Evolutionary conservation across 176 grass and related monocot genomes (phyloP).

Genomic region (Musa troglodytarum): DNA sequence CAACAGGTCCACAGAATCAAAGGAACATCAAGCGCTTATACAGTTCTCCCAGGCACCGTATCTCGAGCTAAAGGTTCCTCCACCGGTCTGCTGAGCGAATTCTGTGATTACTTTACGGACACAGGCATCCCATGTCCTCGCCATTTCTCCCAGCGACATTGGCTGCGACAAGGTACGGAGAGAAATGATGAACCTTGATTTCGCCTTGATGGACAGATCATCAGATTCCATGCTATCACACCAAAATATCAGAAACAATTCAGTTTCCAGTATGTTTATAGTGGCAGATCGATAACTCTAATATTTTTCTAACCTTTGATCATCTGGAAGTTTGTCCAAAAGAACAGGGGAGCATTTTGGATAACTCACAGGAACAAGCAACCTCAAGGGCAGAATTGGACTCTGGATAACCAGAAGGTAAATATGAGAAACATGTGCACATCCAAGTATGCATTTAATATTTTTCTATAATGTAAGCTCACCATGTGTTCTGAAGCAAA

Average conservation of each 20-base stretch:
- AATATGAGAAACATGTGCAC: neutral
- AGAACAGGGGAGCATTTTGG: constrained; percentile 86
- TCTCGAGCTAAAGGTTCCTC: constrained; percentile 89
- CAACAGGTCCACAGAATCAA: neutral
- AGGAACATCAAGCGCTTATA: constrained; percentile 32
- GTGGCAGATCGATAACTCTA: neutral
- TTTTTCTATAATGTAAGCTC: constrained; percentile 8
- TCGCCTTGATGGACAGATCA: constrained; percentile 69
- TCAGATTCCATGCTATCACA: constrained; percentile 45
- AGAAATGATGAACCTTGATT: constrained; percentile 51
- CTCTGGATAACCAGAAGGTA: constrained; percentile 34
- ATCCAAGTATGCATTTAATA: neutral
- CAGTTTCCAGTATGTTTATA: neutral
- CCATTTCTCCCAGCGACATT: constrained; percentile 78
- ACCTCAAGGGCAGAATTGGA: constrained; percentile 82
- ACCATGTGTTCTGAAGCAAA: constrained; percentile 85
- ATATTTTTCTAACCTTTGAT: constrained; percentile 45
- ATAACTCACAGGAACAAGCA: constrained; percentile 86
- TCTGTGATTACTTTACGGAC: constrained; percentile 62
- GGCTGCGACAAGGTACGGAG: constrained; percentile 63
- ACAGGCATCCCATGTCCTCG: constrained; percentile 78
- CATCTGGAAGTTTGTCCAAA: constrained; percentile 76
- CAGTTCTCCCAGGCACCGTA: constrained; percentile 69
- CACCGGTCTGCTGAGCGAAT: constrained; percentile 76
- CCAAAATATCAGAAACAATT: neutral